A percentile compares a stretch with the other conserved stretches of the same genome.
Evolutionary conservation across 2,329 filamentous ascomycete species (phyloP).

Genomic region (Aureobasidium uvarum): DNA sequence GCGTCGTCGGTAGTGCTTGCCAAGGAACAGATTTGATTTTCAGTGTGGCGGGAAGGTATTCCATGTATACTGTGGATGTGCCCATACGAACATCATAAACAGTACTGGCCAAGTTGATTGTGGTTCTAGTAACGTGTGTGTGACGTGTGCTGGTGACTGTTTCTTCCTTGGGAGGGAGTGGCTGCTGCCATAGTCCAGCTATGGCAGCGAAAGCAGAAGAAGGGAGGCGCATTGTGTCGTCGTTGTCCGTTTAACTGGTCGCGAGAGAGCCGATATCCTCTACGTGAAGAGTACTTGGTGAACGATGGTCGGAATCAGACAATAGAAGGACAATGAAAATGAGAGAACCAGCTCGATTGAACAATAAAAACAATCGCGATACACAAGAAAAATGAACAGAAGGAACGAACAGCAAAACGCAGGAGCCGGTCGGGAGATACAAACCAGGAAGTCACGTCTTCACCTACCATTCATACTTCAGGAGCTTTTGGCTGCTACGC

Average conservation of each 20-base stretch:
- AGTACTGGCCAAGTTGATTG: neutral
- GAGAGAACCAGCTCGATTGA: constrained; percentile 10
- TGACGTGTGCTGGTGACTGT: constrained; percentile 5
- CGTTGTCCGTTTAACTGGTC: neutral
- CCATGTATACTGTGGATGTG: neutral
- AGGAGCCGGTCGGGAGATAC: neutral
- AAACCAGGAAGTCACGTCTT: constrained; percentile 5
- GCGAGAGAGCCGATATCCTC: neutral
- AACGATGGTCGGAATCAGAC: neutral
- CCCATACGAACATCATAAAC: constrained; percentile 7
- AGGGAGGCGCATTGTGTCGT: constrained; percentile 7
- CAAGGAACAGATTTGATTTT: neutral
- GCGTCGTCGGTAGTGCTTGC: neutral
- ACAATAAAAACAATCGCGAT: neutral
- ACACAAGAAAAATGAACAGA: neutral
- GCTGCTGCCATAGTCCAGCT: constrained; percentile 25
- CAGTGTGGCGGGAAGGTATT: neutral
- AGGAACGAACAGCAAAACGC: neutral
- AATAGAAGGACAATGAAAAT: neutral
- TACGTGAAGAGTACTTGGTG: neutral
- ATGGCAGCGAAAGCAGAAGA: constrained; percentile 12
- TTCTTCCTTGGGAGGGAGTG: constrained; percentile 10
- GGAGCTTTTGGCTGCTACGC: constrained; percentile 1
- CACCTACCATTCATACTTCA: constrained; percentile 18
- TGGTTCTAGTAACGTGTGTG: constrained; percentile 1